Evolutionary conservation across 1,284 basidiomycete species (phyloP).

Genomic region (Farysia itapuensis): DNA sequence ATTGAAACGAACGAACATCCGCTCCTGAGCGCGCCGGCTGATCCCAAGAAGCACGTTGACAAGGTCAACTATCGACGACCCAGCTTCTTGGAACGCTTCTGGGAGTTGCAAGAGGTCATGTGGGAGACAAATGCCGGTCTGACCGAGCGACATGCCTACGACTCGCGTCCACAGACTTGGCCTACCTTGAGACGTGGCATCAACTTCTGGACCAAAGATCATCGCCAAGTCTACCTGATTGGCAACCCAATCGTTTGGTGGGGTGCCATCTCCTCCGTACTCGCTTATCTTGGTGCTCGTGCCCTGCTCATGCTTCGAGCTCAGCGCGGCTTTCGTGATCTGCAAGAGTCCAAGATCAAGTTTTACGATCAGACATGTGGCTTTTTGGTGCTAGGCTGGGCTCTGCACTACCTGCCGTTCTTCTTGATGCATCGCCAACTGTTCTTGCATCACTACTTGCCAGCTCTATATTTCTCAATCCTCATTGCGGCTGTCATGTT

Average conservation of each 20-base stretch:
- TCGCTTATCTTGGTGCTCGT: constrained; percentile 71
- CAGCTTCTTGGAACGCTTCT: constrained; percentile 85
- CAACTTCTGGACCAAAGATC: constrained; percentile 94
- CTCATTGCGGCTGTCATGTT: constrained; percentile 77
- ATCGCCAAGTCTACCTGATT: constrained; percentile 89
- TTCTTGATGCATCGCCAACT: constrained; percentile 93
- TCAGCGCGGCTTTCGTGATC: constrained; percentile 86
- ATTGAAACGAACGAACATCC: constrained; percentile 84
- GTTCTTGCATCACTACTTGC: constrained; percentile 96
- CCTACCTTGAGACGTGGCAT: constrained; percentile 87
- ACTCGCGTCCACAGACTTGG: constrained; percentile 88
- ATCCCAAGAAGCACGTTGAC: constrained; percentile 12
- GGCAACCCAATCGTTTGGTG: constrained; percentile 95
- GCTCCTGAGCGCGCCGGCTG: constrained; percentile 8
- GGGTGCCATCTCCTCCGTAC: constrained; percentile 73
- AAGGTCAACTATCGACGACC: constrained; percentile 76
- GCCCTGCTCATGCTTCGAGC: constrained; percentile 80
- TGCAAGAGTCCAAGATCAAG: constrained; percentile 78
- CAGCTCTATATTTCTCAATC: constrained; percentile 90
- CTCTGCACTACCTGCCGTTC: constrained; percentile 93
- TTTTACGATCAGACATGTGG: constrained; percentile 89
- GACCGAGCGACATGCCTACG: constrained; percentile 90
- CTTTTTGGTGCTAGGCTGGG: constrained; percentile 91
- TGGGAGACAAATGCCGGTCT: constrained; percentile 96
- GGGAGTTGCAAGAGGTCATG: constrained; percentile 91